These are phyloP conservation scores for Candida andamanensis DNA, from an alignment of 805 yeast species.

Conservation along the genomic window DNA sequence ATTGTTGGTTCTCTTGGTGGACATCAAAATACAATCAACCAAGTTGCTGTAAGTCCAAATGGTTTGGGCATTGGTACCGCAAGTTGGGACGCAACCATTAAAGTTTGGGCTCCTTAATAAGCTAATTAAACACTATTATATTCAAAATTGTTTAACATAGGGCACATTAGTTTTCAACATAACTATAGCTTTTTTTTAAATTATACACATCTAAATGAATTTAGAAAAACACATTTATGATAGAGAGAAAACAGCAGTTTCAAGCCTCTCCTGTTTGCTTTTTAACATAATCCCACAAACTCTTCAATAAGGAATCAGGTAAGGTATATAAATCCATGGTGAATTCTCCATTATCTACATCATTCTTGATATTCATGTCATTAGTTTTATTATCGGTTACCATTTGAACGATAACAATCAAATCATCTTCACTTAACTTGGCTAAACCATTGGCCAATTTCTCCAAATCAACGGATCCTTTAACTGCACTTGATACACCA, in stretches of 20 bases:
- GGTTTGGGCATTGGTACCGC: constrained; percentile 76
- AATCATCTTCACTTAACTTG: constrained; percentile 84
- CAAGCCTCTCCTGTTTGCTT: constrained; percentile 47
- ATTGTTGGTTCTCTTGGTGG: constrained; percentile 56
- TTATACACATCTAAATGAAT: neutral
- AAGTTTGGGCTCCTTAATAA: constrained; percentile 48
- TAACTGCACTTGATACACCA: constrained; percentile 42
- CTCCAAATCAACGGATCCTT: constrained; percentile 82
- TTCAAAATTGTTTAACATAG: too few relatives aligned
- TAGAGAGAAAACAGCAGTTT: neutral
- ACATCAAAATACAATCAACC: constrained; percentile 57
- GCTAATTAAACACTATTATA: neutral
- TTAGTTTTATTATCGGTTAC: constrained; percentile 92
- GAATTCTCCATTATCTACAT: constrained; percentile 94
- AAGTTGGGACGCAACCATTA: constrained; percentile 74
- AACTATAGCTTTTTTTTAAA: too few relatives aligned
- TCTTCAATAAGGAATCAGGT: constrained; percentile 85
- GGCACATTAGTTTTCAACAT: neutral
- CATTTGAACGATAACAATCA: constrained; percentile 94
- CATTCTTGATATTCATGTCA: constrained; percentile 93
- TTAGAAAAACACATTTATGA: too few relatives aligned
- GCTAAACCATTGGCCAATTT: constrained; percentile 86
- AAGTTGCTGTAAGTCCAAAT: constrained; percentile 63
- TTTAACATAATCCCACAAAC: constrained; percentile 91
- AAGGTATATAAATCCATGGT: constrained; percentile 92